Base-by-base conservation (phyloP, 177 flowering plant genomes). In the Vitis hybrid region DNA sequence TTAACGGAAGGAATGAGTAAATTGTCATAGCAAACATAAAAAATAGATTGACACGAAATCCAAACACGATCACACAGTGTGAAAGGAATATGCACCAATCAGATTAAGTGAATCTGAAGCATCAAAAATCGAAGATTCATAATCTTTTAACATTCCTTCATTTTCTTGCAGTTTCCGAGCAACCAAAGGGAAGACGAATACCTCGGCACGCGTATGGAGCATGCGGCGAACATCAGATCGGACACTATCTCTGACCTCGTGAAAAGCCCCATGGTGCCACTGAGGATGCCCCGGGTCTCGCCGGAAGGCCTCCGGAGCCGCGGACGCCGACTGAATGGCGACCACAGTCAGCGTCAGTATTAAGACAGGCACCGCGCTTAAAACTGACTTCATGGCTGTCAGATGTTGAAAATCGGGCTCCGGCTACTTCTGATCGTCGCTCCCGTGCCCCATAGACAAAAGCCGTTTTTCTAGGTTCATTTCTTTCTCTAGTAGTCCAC, bases 201-300 rank as follows among this genome's bases (percentile, higher is more conserved):
- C 99, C 98, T 95, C 94, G 15, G 99, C 98, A 49, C 96, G 93
- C 15, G 99, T 69, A 68, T 93, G 99, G 52, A 93, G 97, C 97
- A 91, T 93, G 51, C 86, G 89, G 17, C 88, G 93, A 64, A 95
- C 86, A 72, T 93, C 93, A 34, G 91, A 86, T 71, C 97, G 93
- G 71, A 95, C 81, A 70, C 75, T 82, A 5, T 91, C 94, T 60
- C 69, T 80, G 72, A 91, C 91, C 51, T 93, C 97, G 39, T 89
- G 98, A 66, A 95, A 95, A 26, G 97, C 99, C 1, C 97, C 83
- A 66, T 95, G 99, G 79, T 95, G 98, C 99, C 99, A 95, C 73
- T 92, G 96, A 26, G 94, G 87, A 57, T 90, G 97, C 1, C 97
- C 99, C 14, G 97, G 97, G 78, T 89, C 97, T 77, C 97, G 71